Evolutionary conservation across 441 rosid genomes (phyloP).

Genomic region (Brassica balearica): DNA sequence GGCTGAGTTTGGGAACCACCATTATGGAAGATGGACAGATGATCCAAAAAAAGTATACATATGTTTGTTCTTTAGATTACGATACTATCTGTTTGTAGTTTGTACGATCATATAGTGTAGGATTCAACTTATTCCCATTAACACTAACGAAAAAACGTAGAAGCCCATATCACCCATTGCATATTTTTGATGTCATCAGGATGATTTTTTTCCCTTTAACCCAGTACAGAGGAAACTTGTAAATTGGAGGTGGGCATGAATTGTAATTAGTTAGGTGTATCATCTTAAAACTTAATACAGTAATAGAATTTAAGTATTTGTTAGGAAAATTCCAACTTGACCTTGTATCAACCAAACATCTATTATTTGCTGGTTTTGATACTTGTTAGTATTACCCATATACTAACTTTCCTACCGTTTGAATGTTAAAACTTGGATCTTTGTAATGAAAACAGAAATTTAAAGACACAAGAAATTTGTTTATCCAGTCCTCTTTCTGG

Average conservation of each 20-base stretch:
- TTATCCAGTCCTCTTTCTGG: not conserved
- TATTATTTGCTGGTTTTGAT: not conserved
- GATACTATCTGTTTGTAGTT: not conserved
- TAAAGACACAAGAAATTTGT: not conserved
- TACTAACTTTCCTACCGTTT: not conserved
- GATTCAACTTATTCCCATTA: not conserved
- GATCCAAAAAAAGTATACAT: conserved; percentile 4
- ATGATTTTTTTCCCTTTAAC: not conserved
- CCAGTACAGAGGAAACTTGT: not conserved
- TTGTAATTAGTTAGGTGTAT: not conserved
- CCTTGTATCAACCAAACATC: not conserved
- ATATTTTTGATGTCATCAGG: not conserved
- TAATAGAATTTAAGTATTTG: not conserved
- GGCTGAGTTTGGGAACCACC: not conserved
- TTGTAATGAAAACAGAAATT: not conserved
- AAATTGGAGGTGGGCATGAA: not conserved
- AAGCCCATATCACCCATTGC: not conserved
- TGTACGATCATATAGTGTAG: not conserved
- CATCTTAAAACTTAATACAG: not conserved
- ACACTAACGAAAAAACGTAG: not conserved
- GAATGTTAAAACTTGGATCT: not conserved
- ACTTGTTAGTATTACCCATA: conserved; percentile 1
- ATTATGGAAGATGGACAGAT: not conserved
- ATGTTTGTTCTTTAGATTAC: not conserved
- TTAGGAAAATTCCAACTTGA: not conserved